Percentiles rank a stretch among this genome's conserved stretches.
These are phyloP conservation scores for Pseudogymnoascus sp. DNA, from an alignment of 2,329 filamentous ascomycete genomes.

Conservation along the genomic window DNA sequence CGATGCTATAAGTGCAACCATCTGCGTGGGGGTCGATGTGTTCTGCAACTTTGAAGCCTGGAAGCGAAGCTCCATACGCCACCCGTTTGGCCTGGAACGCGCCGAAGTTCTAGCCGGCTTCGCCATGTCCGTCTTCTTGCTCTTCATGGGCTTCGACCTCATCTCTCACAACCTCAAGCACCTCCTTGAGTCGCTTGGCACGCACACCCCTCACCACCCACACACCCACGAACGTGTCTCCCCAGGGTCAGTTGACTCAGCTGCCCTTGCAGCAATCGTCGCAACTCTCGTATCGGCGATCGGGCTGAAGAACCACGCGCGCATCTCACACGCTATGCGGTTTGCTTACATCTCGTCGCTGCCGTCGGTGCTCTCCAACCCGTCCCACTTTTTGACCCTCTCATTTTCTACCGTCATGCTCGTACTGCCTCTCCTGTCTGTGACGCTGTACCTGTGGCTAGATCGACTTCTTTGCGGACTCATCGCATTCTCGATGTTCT, in stretches of 20 bases:
- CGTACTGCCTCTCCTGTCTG: conserved; percentile 71
- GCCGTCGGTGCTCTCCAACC: conserved; percentile 84
- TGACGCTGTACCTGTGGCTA: conserved; percentile 74
- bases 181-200: conserved; percentile 65
- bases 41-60: conserved; percentile 96
- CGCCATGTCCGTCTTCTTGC: conserved; percentile 87
- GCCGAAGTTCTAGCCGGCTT: conserved; percentile 93
- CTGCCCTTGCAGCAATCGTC: conserved; percentile 71
- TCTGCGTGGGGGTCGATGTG: conserved; percentile 89
- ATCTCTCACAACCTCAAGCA: conserved; percentile 92
- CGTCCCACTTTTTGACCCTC: conserved; percentile 88
- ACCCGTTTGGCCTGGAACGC: conserved; percentile 87
- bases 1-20: conserved; percentile 82
- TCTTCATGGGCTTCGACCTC: conserved; percentile 96
- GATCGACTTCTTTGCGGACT: conserved; percentile 74
- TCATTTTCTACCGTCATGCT: conserved; percentile 77
- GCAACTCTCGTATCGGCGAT: conserved; percentile 83
- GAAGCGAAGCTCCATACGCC: conserved; percentile 83
- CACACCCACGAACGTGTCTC: conserved; percentile 61
- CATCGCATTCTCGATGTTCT: conserved; percentile 83
- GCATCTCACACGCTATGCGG: conserved; percentile 86
- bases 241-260: conserved; percentile 71
- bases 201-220: conserved; percentile 66
- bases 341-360: conserved; percentile 75
- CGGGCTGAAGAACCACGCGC: conserved; percentile 78